A percentile compares a stretch with the other conserved stretches of the same genome.
Conservation (phyloP, 1,284 basidiomycete genomes). For the Malassezia pachydermatis region DNA sequence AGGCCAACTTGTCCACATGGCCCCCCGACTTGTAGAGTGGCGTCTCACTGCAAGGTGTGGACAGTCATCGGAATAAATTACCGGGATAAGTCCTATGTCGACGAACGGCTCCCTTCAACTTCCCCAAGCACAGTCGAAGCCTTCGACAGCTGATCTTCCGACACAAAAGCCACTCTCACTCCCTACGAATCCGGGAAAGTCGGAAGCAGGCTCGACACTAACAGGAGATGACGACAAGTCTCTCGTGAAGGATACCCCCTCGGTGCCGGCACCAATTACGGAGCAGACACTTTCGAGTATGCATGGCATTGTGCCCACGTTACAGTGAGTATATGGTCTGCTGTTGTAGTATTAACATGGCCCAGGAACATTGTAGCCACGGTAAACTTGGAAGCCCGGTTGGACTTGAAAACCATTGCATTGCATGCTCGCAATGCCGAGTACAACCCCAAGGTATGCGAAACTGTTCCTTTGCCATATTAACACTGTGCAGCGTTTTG, state of each 20-base stretch:
- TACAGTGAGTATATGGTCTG: conserved; percentile 46
- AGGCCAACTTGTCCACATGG: not conserved
- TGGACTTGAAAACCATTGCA: conserved; percentile 97
- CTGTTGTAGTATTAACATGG: not conserved
- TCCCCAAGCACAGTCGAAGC: conserved; percentile 14
- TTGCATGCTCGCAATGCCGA: conserved; percentile 96
- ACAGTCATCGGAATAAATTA: not conserved
- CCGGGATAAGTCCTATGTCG: conserved; percentile 9
- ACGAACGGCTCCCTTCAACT: conserved; percentile 13
- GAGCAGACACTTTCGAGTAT: conserved; percentile 42
- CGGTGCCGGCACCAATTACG: conserved; percentile 13
- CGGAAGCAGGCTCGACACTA: not conserved
- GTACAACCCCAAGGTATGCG: conserved; percentile 87
- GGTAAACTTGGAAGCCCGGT: conserved; percentile 90
- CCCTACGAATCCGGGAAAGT: not conserved
- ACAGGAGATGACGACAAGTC: conserved; percentile 6
- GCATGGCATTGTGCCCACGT: conserved; percentile 49
- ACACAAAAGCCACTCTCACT: conserved; percentile 13
- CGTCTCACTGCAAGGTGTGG: not conserved
- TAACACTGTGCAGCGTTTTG: conserved; percentile 71
- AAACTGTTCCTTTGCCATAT: not conserved
- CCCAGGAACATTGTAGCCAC: conserved; percentile 90
- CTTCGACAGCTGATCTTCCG: not conserved
- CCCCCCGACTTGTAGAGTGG: not conserved
- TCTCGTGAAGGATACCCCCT: conserved; percentile 9